These are phyloP conservation scores for Silene noctiflora DNA, from an alignment of 179 eudicot species.

Conservation along the genomic window DNA sequence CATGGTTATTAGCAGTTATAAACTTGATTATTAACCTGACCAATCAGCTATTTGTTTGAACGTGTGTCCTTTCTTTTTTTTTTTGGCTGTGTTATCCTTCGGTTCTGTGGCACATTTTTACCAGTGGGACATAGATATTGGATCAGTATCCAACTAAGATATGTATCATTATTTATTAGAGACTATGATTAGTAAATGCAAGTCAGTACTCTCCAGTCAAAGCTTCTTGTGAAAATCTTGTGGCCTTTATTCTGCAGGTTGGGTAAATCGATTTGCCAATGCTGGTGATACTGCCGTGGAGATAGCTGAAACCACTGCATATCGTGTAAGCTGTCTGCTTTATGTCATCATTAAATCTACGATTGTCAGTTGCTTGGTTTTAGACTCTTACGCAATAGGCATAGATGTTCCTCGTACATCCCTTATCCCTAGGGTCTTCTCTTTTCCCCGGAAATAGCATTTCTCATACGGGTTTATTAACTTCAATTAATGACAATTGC, in stretches of 20 bases:
- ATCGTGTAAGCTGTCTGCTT: slow-evolving; percentile 47
- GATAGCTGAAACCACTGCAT: slow-evolving; percentile 84
- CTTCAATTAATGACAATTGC: background rate
- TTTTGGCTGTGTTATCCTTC: background rate
- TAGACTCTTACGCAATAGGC: too few relatives aligned
- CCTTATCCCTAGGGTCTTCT: background rate
- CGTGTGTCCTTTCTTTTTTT: background rate
- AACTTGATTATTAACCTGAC: background rate
- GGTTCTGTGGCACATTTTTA: background rate
- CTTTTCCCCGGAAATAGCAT: background rate
- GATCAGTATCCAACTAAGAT: background rate
- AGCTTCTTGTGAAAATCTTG: slow-evolving; percentile 25
- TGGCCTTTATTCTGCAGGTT: slow-evolving; percentile 48
- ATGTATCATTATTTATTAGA: background rate
- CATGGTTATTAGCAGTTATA: too few relatives aligned
- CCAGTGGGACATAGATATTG: background rate
- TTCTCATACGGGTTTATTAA: background rate
- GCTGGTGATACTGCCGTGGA: slow-evolving; percentile 93
- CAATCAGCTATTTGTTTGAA: background rate
- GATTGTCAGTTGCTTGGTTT: background rate
- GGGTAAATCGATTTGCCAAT: slow-evolving; percentile 96
- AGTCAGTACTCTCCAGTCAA: background rate
- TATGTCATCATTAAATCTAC: background rate
- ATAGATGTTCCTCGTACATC: background rate
- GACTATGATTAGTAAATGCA: background rate